A percentile compares a stretch with the other conserved stretches of the same genome.
phyloP scores from a whole-genome alignment of 1,139 yeast genomes.

The Hansenula lynferdii region DNA sequence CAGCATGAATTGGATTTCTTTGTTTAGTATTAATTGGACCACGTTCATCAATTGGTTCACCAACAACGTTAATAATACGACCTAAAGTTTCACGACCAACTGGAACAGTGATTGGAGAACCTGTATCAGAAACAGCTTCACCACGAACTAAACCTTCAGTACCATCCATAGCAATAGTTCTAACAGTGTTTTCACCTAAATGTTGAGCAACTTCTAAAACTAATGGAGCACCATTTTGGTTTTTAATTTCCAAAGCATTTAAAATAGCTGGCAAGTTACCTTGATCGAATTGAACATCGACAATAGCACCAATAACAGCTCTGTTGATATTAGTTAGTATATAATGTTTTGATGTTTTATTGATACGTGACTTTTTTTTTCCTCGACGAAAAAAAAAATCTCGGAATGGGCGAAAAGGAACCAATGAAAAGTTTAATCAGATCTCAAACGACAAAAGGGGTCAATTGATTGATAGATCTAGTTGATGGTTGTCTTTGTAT shows the following conservation, averaged over 20 bases:
- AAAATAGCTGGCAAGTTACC: constrained; percentile 96
- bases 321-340: constrained; percentile 32
- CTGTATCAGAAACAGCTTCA: constrained; percentile 85
- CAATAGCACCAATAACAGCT: constrained; percentile 99
- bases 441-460: too few species aligned
- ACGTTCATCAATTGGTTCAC: constrained; percentile 99
- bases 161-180: constrained; percentile 99
- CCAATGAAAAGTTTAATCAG: too few species aligned
- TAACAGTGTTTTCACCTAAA: constrained; percentile 99
- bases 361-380: neutral
- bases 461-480: too few species aligned
- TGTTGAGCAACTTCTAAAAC: constrained; percentile 99
- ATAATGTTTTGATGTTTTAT: neutral
- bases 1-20: constrained; percentile 98
- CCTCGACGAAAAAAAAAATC: neutral
- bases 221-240: constrained; percentile 58
- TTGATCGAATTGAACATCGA: constrained; percentile 98
- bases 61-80: constrained; percentile 96
- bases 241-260: constrained; percentile 89
- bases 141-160: constrained; percentile 99
- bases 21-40: constrained; percentile 93
- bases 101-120: constrained; percentile 98
- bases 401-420: too few species aligned
- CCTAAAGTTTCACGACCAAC: constrained; percentile 99
- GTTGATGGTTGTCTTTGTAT: too few species aligned